Evolutionary conservation across 495 filamentous ascomycete genomes (phyloP), one percentile per base, ranked within the genome.

Genomic region (Oidiodendron maius): DNA sequence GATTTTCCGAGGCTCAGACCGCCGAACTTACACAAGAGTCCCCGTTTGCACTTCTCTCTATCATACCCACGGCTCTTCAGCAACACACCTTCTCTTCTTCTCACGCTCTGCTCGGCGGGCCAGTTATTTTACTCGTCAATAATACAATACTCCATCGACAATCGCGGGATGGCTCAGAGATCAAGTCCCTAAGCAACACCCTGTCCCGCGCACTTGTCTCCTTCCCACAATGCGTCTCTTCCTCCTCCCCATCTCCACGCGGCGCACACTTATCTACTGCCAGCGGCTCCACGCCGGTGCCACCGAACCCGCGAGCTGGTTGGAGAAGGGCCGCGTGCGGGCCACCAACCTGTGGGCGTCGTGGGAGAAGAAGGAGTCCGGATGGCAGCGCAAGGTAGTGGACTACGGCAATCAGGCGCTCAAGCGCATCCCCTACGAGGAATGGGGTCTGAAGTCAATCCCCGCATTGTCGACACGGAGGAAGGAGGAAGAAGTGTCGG

Each of bases 371-470:
- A 80, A 82, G 48, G 83, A 93, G 3, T 72, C 71, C 40, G 83
- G 85, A 25, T 97, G 91, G 93, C 87, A 96, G 68, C 89, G 86
- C 53, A 77, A 75, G 50, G 71, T 96, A 23, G 91, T 91, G 17
- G 72, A 72, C 44, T 93, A 91, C 63, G 93, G 94, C 22, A 96
- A 97, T 70, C 72, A 78, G 22, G 76, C 86, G 9, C 76, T 97
- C 43, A 84, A 85, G 58, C 78, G 88, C 34, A 91, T 99, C 56
- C 88, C 91, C 1, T 96, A 84, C 63, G 87, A 96, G 68, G 93
- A 99, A 85, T 99, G 93, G 79, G 91, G 88, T 0, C 70, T 98
- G 40, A 97, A 97, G 67, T 91, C 88, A 44, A 85, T 98, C 30
- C 93, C 93, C 3, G 86, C 93, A 25, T 69, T 95, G 46, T 89